phyloP scores from a whole-genome alignment of 164 flowering plant genomes.

The Paratinospora sagittata region DNA sequence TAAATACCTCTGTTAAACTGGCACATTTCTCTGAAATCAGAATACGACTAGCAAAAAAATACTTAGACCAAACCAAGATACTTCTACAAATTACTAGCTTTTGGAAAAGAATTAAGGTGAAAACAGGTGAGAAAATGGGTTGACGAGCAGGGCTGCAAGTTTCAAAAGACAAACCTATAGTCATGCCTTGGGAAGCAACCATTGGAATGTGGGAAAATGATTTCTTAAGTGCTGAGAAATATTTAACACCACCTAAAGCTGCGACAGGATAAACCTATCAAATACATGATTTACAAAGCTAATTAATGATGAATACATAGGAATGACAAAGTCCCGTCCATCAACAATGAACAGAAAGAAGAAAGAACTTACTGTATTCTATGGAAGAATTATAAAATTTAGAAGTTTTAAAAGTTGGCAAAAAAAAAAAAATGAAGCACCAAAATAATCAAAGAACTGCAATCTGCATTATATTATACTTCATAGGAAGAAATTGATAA shows the following conservation, averaged over 20 bases:
- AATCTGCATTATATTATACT: not conserved
- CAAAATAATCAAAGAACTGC: not conserved
- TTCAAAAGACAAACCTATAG: constrained; percentile 17
- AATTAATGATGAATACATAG: not conserved
- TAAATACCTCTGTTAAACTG: too few relatives aligned
- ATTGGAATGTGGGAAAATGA: constrained; percentile 31
- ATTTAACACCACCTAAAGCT: constrained; percentile 26
- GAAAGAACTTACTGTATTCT: not conserved
- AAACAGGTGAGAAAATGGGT: not conserved
- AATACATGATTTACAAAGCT: not conserved
- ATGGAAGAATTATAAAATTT: not conserved
- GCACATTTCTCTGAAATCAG: not conserved
- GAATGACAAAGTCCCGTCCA: not conserved
- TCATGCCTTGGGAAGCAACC: constrained; percentile 36
- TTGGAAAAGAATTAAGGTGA: not conserved
- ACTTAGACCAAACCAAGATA: too few relatives aligned
- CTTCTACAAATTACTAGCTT: too few relatives aligned
- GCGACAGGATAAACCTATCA: constrained; percentile 33
- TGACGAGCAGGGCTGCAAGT: not conserved
- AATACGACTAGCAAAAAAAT: not conserved
- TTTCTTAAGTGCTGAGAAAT: constrained; percentile 29
- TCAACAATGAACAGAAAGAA: not conserved
- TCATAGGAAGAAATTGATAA: not conserved
- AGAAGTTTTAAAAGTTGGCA: not conserved
- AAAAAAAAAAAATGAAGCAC: not conserved